These are phyloP conservation scores for Eucalyptus polyanthemos DNA, from an alignment of 345 rosid genomes.

Conservation along the genomic window DNA sequence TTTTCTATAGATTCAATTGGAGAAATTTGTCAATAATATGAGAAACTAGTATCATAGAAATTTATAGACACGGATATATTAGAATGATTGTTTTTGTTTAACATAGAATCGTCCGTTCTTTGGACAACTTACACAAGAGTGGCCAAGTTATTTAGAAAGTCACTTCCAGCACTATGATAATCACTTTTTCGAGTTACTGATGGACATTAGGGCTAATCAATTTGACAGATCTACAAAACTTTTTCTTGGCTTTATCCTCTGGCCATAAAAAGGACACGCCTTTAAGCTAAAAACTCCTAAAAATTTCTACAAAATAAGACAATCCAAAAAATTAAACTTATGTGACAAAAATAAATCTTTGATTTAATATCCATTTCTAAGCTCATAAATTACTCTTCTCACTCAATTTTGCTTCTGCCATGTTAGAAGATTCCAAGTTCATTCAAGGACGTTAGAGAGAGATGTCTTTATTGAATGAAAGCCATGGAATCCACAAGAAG, in stretches of 20 bases:
- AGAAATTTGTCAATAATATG: background rate
- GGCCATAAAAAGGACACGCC: background rate
- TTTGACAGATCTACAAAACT: background rate
- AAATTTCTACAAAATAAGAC: background rate
- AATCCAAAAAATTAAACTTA: background rate
- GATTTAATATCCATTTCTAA: background rate
- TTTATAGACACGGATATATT: background rate
- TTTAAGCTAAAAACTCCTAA: background rate
- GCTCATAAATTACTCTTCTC: background rate
- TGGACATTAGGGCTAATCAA: background rate
- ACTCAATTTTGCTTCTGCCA: background rate
- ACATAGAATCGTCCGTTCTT: background rate
- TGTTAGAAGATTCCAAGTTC: no score
- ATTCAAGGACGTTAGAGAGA: no score
- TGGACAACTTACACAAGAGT: background rate
- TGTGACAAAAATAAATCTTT: background rate
- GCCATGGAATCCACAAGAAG: background rate
- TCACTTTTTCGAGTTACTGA: background rate
- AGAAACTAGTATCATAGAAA: background rate
- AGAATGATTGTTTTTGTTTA: background rate
- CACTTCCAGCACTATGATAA: rapidly evolving
- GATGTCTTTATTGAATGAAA: background rate
- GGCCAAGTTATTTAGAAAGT: background rate
- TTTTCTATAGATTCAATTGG: background rate
- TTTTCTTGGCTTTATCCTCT: background rate